A percentile compares a stretch with the other conserved stretches of the same genome.
phyloP scores from a whole-genome alignment of 2,329 filamentous ascomycete genomes.

The Botryotinia convoluta region DNA sequence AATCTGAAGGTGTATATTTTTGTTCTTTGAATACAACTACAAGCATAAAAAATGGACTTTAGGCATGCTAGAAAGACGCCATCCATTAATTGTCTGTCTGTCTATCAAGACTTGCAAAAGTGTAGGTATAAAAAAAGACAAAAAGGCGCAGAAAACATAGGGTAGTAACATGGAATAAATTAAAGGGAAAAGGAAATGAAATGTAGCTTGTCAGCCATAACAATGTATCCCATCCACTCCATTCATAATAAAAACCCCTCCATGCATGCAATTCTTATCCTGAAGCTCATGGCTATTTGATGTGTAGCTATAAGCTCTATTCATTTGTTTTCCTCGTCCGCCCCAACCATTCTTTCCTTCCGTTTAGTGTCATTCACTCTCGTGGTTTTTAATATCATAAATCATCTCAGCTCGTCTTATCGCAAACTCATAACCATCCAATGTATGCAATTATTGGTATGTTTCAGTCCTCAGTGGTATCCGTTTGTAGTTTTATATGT shows the following conservation, averaged over 20 bases:
- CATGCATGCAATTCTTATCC: constrained; percentile 16
- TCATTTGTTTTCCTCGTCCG: not conserved
- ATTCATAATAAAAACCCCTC: constrained; percentile 7
- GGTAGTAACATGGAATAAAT: not conserved
- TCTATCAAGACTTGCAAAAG: constrained; percentile 1
- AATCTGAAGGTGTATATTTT: constrained; percentile 1
- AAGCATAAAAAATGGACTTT: not conserved
- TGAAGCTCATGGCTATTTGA: constrained; percentile 16
- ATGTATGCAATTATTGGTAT: constrained; percentile 19
- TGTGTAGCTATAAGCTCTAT: constrained; percentile 15
- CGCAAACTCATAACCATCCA: constrained; percentile 9
- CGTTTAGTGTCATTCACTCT: not conserved
- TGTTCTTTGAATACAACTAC: not conserved
- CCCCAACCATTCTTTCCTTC: constrained; percentile 1
- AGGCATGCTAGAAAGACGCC: not conserved
- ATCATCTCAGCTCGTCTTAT: constrained; percentile 14
- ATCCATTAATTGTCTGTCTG: not conserved
- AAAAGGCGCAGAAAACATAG: constrained; percentile 16
- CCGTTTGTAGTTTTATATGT: constrained; percentile 34
- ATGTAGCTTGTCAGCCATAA: constrained; percentile 10
- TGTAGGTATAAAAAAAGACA: constrained; percentile 2
- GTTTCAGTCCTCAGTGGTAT: constrained; percentile 33
- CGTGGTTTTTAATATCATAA: constrained; percentile 18
- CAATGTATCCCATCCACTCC: constrained; percentile 3
- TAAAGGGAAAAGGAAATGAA: constrained; percentile 1